Evolutionary conservation across 371 early-diverging fungal species (phyloP).

Genomic region (Parasitella parasitica): DNA sequence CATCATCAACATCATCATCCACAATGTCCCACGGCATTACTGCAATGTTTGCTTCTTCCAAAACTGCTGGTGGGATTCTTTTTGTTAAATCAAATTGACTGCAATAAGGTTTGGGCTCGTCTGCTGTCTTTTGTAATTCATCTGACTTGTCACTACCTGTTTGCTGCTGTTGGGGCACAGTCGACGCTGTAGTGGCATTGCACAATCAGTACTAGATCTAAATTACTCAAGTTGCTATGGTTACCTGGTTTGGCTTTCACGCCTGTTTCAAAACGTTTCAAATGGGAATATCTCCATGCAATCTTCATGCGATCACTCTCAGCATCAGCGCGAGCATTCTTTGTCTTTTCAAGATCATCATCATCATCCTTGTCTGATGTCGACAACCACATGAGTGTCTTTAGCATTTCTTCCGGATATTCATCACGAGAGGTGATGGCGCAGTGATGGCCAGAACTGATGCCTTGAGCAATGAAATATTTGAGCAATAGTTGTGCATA

Average conservation of each 20-base stretch:
- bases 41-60: constrained; percentile 50
- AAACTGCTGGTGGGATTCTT: constrained; percentile 46
- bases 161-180: constrained; percentile 11
- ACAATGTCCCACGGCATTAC: constrained; percentile 37
- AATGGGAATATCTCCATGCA: constrained; percentile 90
- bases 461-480: constrained; percentile 86
- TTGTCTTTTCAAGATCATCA: constrained; percentile 46
- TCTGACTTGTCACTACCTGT: constrained; percentile 3
- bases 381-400: constrained; percentile 61
- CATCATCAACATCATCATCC: constrained; percentile 28
- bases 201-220: not conserved
- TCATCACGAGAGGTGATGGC: constrained; percentile 70
- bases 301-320: constrained; percentile 78
- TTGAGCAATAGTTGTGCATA: constrained; percentile 81
- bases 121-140: constrained; percentile 5
- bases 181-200: constrained; percentile 22
- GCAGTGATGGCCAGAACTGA: constrained; percentile 75
- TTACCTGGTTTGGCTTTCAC: constrained; percentile 40
- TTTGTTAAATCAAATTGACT: constrained; percentile 80
- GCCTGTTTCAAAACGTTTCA: constrained; percentile 65
- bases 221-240: not conserved
- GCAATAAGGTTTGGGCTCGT: constrained; percentile 61
- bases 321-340: constrained; percentile 32
- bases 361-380: constrained; percentile 52
- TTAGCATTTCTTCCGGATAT: constrained; percentile 53